Evolutionary conservation across 192 early-diverging fungal genomes (phyloP), one percentile per base, ranked within the genome.

Genomic region (Coemansia sp.): DNA sequence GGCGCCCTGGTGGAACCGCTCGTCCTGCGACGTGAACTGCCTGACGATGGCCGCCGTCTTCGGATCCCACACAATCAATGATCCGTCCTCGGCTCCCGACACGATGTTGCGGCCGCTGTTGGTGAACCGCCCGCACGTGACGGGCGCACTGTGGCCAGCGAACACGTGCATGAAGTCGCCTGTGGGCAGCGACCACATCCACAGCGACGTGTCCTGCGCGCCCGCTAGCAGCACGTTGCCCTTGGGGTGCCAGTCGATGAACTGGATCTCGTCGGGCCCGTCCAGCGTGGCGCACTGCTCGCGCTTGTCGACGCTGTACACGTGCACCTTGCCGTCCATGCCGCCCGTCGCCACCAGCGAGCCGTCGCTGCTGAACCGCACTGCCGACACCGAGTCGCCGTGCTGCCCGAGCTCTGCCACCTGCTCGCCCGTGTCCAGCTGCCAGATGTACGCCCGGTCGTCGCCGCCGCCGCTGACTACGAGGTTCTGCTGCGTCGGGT

Each of bases 161-260:
- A 99, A 98, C 17, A 98, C 92, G 62, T 93, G 91, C 95, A 99
- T 97, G 72, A 93, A 94, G 40, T 87, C 87, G 42, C 95, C 95
- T 3, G 76, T 85, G 2, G 95, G 96, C 75, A 95, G 78, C 69
- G 69, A 71, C 97, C 97, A 98, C 96, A 99, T 98, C 96, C 96
- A 99, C 59, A 98, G 71, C 6, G 93, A 93, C 2, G 88, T 91
- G 79, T 98, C 98, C 48, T 84, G 83, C 36, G 90, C 86, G 21
- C 95, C 96, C n/a, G 92, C 93, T 29, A 99, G 73, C 16, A 99
- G 65, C 13, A 98, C 90, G 63, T 89, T 89, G 59, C 98, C 98
- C 65, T 92, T 87, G 7, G 95, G 95, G 78, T 99, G 98, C 98
- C 98, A 99, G 70, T 92, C 77, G 21, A 98, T 54, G 95, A 96